These are phyloP conservation scores for Warburgia ugandensis DNA, from an alignment of 164 flowering plant species.

Conservation along the genomic window DNA sequence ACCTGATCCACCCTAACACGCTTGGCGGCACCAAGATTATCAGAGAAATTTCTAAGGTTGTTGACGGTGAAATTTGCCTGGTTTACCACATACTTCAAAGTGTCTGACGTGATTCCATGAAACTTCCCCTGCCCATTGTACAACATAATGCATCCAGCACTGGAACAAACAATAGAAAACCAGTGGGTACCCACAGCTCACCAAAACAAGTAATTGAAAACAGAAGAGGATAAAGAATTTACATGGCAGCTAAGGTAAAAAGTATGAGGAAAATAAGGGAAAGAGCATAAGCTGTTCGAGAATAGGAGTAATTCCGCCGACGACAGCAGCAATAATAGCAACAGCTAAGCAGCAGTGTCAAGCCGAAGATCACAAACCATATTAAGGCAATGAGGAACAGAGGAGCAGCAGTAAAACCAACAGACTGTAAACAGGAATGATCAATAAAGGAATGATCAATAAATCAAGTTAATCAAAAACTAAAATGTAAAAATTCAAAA, in stretches of 20 bases:
- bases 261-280: slow-evolving; percentile 67
- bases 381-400: slow-evolving; percentile 49
- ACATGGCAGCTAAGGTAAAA: slow-evolving; percentile 80
- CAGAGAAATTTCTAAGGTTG: slow-evolving; percentile 61
- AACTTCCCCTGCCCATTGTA: slow-evolving; percentile 78
- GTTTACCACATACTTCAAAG: slow-evolving; percentile 53
- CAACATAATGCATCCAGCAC: slow-evolving; percentile 66
- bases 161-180: slow-evolving; percentile 18
- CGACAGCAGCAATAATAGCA: slow-evolving; percentile 60
- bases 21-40: slow-evolving; percentile 66
- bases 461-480: background rate
- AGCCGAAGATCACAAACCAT: slow-evolving; percentile 74
- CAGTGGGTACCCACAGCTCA: background rate
- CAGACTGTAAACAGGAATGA: slow-evolving; percentile 91
- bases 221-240: slow-evolving; percentile 11
- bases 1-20: slow-evolving; percentile 33
- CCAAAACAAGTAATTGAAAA: background rate
- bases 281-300: slow-evolving; percentile 57
- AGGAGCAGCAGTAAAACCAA: slow-evolving; percentile 69
- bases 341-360: slow-evolving; percentile 39
- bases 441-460: too few species aligned
- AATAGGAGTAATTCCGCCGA: slow-evolving; percentile 58
- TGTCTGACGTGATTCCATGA: slow-evolving; percentile 43
- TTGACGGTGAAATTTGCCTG: slow-evolving; percentile 56
- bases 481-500: background rate